Evolutionary conservation across 768 basidiomycete genomes (phyloP).

Genomic region (Agaricus subrufescens): DNA sequence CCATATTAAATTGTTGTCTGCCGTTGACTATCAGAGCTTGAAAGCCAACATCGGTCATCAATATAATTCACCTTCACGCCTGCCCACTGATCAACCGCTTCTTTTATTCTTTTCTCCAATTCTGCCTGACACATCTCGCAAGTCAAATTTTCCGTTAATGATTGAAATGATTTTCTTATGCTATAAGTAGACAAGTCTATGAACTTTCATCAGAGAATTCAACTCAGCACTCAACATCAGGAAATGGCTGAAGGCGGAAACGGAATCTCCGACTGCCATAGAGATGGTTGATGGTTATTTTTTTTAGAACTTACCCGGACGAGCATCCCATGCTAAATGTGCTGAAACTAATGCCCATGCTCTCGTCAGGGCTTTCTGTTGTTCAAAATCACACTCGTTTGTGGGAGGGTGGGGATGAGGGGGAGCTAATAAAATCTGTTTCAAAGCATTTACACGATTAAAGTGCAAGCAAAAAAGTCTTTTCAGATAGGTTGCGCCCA

Average conservation of each 20-base stretch:
- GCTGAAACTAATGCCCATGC: conserved; percentile 34
- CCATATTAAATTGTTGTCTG: too few relatives aligned
- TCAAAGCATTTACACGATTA: conserved; percentile 27
- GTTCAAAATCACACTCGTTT: conserved; percentile 21
- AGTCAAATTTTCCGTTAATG: conserved; percentile 22
- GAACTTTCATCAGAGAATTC: background rate
- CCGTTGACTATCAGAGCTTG: too few relatives aligned
- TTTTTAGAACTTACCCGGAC: conserved; percentile 23
- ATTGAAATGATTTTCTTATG: conserved; percentile 21
- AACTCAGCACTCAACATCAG: background rate
- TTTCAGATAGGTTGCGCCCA: conserved; percentile 33
- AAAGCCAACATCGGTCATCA: too few relatives aligned
- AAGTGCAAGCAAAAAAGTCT: conserved; percentile 31
- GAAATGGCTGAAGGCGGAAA: background rate
- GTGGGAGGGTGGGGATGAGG: conserved; percentile 26
- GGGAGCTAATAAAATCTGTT: conserved; percentile 21
- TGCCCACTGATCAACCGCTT: conserved; percentile 25
- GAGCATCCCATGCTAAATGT: conserved; percentile 31
- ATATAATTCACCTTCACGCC: conserved; percentile 23
- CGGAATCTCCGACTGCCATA: background rate
- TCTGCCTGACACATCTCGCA: conserved; percentile 23
- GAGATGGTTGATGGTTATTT: background rate
- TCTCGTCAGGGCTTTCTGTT: conserved; percentile 32
- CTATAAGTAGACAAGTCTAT: conserved; percentile 23
- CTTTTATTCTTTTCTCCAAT: conserved; percentile 20